A percentile compares a stretch with the other conserved stretches of the same genome.
phyloP scores from a whole-genome alignment of 2,329 filamentous ascomycete genomes.

The Hirsutella minnesotensis region DNA sequence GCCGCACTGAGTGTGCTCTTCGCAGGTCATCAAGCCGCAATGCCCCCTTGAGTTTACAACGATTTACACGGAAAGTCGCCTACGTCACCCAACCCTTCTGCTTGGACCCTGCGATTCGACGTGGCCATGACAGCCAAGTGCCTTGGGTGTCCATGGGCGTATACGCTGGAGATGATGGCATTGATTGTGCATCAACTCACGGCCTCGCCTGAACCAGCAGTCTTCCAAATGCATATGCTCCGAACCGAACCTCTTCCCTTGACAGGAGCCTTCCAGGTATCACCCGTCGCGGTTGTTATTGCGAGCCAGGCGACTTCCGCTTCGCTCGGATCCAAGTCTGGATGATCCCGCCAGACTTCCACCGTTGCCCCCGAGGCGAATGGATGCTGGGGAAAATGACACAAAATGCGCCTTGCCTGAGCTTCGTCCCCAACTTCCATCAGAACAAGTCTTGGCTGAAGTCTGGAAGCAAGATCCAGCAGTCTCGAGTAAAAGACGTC shows the following conservation, averaged over 20 bases:
- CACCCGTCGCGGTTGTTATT: slow-evolving; percentile 5
- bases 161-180: neutral
- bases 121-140: too few relatives aligned
- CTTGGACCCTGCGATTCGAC: too few relatives aligned
- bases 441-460: slow-evolving; percentile 44
- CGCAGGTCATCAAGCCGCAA: neutral
- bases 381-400: slow-evolving; percentile 26
- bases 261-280: slow-evolving; percentile 18
- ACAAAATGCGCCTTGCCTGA: slow-evolving; percentile 55
- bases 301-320: slow-evolving; percentile 15
- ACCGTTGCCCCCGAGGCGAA: slow-evolving; percentile 22
- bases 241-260: slow-evolving; percentile 36
- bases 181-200: neutral
- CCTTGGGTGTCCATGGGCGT: too few relatives aligned
- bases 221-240: slow-evolving; percentile 21
- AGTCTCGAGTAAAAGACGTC: slow-evolving; percentile 59
- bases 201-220: neutral
- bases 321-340: slow-evolving; percentile 25
- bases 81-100: neutral
- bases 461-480: slow-evolving; percentile 37
- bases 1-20: too few relatives aligned
- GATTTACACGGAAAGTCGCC: neutral
- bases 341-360: slow-evolving; percentile 65
- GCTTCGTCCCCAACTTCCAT: slow-evolving; percentile 61
- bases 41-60: neutral